Percentiles rank a stretch among this genome's conserved stretches.
phyloP scores from a whole-genome alignment of 257 asterid species.

The Scutellaria baicalensis region DNA sequence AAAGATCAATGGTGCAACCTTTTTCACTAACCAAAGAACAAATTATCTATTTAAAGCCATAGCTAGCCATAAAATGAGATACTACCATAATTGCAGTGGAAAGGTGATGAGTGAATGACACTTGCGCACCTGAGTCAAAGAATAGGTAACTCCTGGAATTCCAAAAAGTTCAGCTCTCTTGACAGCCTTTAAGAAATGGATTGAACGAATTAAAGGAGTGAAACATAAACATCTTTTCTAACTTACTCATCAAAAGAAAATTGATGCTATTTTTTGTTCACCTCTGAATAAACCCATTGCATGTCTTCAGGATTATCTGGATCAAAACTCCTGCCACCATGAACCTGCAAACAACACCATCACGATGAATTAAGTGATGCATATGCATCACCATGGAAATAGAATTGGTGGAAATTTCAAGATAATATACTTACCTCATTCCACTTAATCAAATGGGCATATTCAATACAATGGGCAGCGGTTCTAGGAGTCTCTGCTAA shows the following conservation, averaged over 20 bases:
- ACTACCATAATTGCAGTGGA: background rate
- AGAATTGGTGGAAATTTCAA: background rate
- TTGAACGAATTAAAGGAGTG: slow-evolving; percentile 6
- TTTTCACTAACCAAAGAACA: slow-evolving; percentile 1
- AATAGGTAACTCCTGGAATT: slow-evolving; percentile 95
- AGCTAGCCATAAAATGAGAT: background rate
- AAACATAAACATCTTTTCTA: background rate
- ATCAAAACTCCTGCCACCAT: slow-evolving; percentile 73
- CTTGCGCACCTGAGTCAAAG: slow-evolving; percentile 74
- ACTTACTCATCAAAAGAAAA: slow-evolving; percentile 12
- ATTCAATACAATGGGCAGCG: slow-evolving; percentile 97
- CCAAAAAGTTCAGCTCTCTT: slow-evolving; percentile 97
- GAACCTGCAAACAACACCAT: slow-evolving; percentile 48
- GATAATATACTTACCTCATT: slow-evolving; percentile 51
- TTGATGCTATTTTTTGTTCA: slow-evolving; percentile 12
- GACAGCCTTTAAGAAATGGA: slow-evolving; percentile 54
- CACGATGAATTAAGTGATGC: slow-evolving; percentile 9
- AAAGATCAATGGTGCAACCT: background rate
- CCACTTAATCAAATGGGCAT: slow-evolving; percentile 98
- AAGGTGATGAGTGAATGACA: slow-evolving; percentile 11
- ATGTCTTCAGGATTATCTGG: slow-evolving; percentile 93
- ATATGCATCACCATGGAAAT: slow-evolving; percentile 5
- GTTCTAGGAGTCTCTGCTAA: slow-evolving; percentile 97
- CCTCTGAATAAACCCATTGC: slow-evolving; percentile 99
- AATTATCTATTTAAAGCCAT: background rate